Evolutionary conservation across 257 asterid species (phyloP).

Genomic region (Solanum paucissectum): DNA sequence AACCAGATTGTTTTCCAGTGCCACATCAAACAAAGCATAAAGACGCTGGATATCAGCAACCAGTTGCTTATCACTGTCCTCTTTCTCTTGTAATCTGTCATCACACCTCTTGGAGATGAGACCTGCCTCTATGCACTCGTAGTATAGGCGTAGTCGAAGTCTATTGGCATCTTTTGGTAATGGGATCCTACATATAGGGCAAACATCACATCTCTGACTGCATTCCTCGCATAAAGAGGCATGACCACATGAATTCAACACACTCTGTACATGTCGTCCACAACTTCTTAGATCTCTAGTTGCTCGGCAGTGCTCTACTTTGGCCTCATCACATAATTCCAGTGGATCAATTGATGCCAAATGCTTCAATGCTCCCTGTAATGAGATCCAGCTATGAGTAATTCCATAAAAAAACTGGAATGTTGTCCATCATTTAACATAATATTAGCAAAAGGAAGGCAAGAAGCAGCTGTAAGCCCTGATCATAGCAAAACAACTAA

Average conservation of each 20-base stretch:
- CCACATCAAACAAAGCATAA: conserved; percentile 70
- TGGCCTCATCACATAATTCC: conserved; percentile 85
- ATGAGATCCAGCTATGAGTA: conserved; percentile 3
- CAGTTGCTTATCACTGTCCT: conserved; percentile 41
- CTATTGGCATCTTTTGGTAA: conserved; percentile 46
- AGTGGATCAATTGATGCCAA: conserved; percentile 80
- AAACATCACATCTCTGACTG: conserved; percentile 76
- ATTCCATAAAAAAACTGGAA: background rate
- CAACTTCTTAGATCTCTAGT: conserved; percentile 94
- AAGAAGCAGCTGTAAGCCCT: background rate
- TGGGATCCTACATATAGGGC: conserved; percentile 79
- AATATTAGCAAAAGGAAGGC: background rate
- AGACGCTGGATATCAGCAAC: conserved; percentile 73
- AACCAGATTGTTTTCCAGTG: conserved; percentile 80
- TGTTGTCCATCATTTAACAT: background rate
- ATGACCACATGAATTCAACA: conserved; percentile 66
- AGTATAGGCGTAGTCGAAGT: conserved; percentile 71
- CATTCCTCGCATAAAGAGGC: conserved; percentile 97
- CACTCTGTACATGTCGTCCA: conserved; percentile 67
- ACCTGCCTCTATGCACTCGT: conserved; percentile 84
- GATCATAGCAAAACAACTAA: background rate
- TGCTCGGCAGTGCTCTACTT: conserved; percentile 87
- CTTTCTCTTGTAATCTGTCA: conserved; percentile 63
- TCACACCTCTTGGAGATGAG: conserved; percentile 72
- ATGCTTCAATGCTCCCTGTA: conserved; percentile 60